These are phyloP conservation scores for Leccinum fibrillosum DNA, from an alignment of 768 basidiomycete genomes.

Conservation along the genomic window DNA sequence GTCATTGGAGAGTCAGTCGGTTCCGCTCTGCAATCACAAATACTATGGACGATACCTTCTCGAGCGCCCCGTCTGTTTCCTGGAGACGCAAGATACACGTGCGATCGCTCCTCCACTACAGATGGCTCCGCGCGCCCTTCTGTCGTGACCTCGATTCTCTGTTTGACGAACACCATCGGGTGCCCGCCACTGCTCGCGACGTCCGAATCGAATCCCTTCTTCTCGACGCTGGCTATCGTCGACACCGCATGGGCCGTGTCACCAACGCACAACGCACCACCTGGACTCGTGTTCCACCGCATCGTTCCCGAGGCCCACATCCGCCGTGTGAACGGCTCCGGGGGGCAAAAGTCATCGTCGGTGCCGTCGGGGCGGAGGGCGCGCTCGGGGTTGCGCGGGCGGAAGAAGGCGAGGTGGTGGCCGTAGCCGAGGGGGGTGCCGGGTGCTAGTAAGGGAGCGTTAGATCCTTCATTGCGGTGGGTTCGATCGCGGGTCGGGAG, in stretches of 20 bases:
- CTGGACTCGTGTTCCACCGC: constrained; percentile 45
- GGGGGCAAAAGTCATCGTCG: constrained; percentile 68
- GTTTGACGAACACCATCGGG: constrained; percentile 76
- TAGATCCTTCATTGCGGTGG: constrained; percentile 31
- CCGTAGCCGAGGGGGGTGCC: constrained; percentile 52
- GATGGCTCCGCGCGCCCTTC: constrained; percentile 44
- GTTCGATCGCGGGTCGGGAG: constrained; percentile 71
- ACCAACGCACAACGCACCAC: constrained; percentile 50
- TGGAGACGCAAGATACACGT: constrained; percentile 56
- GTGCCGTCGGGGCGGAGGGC: constrained; percentile 66
- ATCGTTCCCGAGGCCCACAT: constrained; percentile 82
- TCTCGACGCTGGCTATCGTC: constrained; percentile 48
- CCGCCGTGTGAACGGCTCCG: constrained; percentile 67
- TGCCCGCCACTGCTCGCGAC: constrained; percentile 32
- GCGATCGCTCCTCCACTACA: constrained; percentile 60
- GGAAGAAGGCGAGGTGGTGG: constrained; percentile 75
- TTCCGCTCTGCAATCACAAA: background rate
- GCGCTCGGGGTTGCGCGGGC: constrained; percentile 56
- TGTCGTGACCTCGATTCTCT: constrained; percentile 51
- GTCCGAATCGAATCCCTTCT: constrained; percentile 57
- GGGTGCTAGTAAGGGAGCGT: constrained; percentile 35
- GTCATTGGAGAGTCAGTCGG: background rate
- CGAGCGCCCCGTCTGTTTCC: constrained; percentile 33
- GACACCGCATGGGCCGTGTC: constrained; percentile 46
- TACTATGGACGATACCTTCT: constrained; percentile 36